Evolutionary conservation across 2,329 filamentous ascomycete genomes (phyloP), one percentile per base, ranked within the genome.

Genomic region (Ampelomyces quisqualis): DNA sequence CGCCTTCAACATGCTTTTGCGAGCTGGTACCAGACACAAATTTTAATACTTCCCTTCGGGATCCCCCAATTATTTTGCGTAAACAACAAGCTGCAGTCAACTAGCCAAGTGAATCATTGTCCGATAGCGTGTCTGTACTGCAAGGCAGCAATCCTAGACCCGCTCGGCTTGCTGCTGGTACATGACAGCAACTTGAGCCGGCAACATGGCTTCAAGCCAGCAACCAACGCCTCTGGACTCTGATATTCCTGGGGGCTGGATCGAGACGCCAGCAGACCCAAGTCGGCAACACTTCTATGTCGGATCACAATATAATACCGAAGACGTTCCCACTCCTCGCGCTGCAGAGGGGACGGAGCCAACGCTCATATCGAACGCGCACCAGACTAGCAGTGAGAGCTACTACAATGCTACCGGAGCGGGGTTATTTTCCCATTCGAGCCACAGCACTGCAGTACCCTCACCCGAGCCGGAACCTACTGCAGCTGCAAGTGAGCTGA

Each of bases 211-310:
- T 34, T 55, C 51, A 14, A 37, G 51, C 28, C 65, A 66, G 8
- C 47, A 40, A 21, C 58, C 63, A 9, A 67, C 63, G n/a, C 63
- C 63, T 13, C 47, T 58, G 13, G 47, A 55, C 5, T 59, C 64
- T 18, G 56, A 64, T 4, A 44, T 68, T 5, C 65, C 64, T 11
- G 68, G 60, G 34, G 64, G 53, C 4, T 69, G 64, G 62, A 58
- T 64, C 34, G 62, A 65, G 11, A 69, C 65, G 32, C 61, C 65
- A 11, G 55, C 49, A 14, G 54, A 61, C n/a, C 26, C 45, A 13
- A 48, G 37, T 34, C 46, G 53, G 34, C 55, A 58, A 17, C 50
- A 57, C 22, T 60, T 58, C 4, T 56, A 60, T 38, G 51, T 48
- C 20, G 55, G 55, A 10, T 43, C 47, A 17, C 49, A 49, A 21